Evolutionary conservation across 352 stramenopile genomes (phyloP).

Genomic region (Saprolegnia parasitica): DNA sequence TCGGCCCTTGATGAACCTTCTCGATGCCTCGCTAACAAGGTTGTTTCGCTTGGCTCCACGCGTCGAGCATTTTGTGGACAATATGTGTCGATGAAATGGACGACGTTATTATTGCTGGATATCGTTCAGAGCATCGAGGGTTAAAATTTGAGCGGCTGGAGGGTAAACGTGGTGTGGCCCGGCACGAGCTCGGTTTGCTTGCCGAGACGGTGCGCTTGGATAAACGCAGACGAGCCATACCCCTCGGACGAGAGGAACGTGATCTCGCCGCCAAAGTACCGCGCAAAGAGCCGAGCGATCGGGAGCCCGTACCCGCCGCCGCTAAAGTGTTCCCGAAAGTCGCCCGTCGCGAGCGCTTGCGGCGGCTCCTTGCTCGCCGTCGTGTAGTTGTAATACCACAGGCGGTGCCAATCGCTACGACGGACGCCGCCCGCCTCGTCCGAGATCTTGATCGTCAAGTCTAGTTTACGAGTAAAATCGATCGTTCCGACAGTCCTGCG

Average conservation of each 20-base stretch:
- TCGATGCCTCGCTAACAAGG: too few relatives aligned
- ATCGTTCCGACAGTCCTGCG: not conserved
- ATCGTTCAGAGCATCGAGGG: too few relatives aligned
- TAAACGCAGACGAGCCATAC: constrained; percentile 93
- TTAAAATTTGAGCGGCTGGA: constrained; percentile 24
- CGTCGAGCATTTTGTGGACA: too few relatives aligned
- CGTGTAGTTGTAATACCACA: constrained; percentile 99
- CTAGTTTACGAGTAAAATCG: constrained; percentile 24
- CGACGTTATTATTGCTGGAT: too few relatives aligned
- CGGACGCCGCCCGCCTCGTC: constrained; percentile 98
- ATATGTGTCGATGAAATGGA: too few relatives aligned
- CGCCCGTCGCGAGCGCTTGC: constrained; percentile 52
- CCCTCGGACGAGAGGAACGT: constrained; percentile 98
- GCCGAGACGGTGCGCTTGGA: constrained; percentile 71
- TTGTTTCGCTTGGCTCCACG: too few relatives aligned
- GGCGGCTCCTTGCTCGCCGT: constrained; percentile 78
- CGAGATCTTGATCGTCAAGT: constrained; percentile 97
- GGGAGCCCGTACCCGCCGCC: constrained; percentile 95
- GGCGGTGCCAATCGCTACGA: constrained; percentile 93
- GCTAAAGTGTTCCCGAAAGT: constrained; percentile 85
- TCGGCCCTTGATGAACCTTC: too few relatives aligned
- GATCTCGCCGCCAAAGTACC: constrained; percentile 98
- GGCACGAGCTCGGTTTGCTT: constrained; percentile 71
- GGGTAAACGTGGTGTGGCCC: constrained; percentile 40
- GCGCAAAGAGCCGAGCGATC: constrained; percentile 88